A percentile compares a stretch with the other conserved stretches of the same genome.
Evolutionary conservation across 2,329 filamentous ascomycete species (phyloP).

Genomic region (Aspergillus transmontanensis): DNA sequence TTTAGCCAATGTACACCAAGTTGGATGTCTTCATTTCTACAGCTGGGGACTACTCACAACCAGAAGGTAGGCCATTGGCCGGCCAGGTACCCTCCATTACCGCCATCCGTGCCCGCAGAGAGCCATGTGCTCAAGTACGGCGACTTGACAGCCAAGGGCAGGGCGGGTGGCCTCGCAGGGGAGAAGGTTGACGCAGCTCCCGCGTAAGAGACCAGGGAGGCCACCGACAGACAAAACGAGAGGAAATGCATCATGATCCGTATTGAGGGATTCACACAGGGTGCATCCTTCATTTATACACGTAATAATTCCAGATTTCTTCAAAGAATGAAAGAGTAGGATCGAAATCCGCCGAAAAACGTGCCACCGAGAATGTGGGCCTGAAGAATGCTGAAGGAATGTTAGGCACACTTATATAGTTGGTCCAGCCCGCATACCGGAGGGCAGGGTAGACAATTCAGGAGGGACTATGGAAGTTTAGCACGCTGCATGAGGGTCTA

Average conservation of each 20-base stretch:
- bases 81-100: slow-evolving; percentile 67
- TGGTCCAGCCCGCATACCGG: slow-evolving; percentile 24
- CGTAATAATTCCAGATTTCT: slow-evolving; percentile 8
- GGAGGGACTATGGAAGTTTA: slow-evolving; percentile 3
- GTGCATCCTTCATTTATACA: slow-evolving; percentile 20
- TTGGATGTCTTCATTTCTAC: background rate
- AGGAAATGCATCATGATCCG: slow-evolving; percentile 31
- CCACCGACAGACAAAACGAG: slow-evolving; percentile 28
- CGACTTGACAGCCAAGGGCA: slow-evolving; percentile 72
- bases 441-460: slow-evolving; percentile 10
- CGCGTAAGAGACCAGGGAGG: slow-evolving; percentile 26
- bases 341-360: slow-evolving; percentile 1
- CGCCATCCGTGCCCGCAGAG: slow-evolving; percentile 61
- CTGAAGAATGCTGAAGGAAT: slow-evolving; percentile 33
- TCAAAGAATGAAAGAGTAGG: slow-evolving; percentile 12
- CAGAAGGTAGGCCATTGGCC: slow-evolving; percentile 72
- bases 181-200: slow-evolving; percentile 57
- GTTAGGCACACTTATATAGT: slow-evolving; percentile 30
- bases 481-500: slow-evolving; percentile 10
- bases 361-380: slow-evolving; percentile 22
- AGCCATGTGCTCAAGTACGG: slow-evolving; percentile 76
- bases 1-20: slow-evolving; percentile 15
- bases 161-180: slow-evolving; percentile 66
- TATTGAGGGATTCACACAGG: slow-evolving; percentile 19
- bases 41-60: slow-evolving; percentile 54